Percentiles rank a stretch among this genome's conserved stretches.
Evolutionary conservation across 164 flowering plant genomes (phyloP).

Genomic region (Piper longum): DNA sequence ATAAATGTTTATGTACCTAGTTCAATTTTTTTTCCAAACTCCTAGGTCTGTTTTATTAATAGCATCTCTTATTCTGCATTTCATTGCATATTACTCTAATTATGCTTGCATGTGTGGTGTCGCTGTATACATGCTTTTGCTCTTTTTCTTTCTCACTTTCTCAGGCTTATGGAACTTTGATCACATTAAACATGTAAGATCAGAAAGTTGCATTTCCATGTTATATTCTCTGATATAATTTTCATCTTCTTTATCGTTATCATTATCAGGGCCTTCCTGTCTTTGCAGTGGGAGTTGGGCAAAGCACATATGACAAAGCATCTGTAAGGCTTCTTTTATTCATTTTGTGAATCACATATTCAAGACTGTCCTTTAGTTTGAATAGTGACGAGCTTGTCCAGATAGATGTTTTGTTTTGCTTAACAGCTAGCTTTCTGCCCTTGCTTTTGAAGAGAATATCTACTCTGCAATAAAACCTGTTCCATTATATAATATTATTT

Average conservation of each 20-base stretch:
- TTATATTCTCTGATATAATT: not conserved
- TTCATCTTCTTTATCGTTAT: not conserved
- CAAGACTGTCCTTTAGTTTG: no score
- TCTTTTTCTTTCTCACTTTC: not conserved
- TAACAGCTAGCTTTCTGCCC: not conserved
- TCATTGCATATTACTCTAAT: no score
- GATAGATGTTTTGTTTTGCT: no score
- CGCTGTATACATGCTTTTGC: not conserved
- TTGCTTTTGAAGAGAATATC: not conserved
- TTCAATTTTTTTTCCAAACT: no score
- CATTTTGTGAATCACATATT: not conserved
- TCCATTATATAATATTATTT: not conserved
- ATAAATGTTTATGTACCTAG: no score
- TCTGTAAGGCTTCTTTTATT: slow-evolving; percentile 45
- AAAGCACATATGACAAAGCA: slow-evolving; percentile 85
- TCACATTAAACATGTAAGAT: no score
- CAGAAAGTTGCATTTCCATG: not conserved
- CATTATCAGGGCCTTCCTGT: slow-evolving; percentile 74
- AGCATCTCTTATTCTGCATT: not conserved
- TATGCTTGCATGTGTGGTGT: no score
- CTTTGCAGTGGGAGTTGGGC: slow-evolving; percentile 84
- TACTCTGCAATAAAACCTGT: not conserved
- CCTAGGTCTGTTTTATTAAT: no score
- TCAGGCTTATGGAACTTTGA: not conserved
- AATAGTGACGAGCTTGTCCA: no score